A percentile compares a stretch with the other conserved stretches of the same genome.
phyloP scores from a whole-genome alignment of 2,329 filamentous ascomycete genomes.

The Ascocoryne sarcoides region DNA sequence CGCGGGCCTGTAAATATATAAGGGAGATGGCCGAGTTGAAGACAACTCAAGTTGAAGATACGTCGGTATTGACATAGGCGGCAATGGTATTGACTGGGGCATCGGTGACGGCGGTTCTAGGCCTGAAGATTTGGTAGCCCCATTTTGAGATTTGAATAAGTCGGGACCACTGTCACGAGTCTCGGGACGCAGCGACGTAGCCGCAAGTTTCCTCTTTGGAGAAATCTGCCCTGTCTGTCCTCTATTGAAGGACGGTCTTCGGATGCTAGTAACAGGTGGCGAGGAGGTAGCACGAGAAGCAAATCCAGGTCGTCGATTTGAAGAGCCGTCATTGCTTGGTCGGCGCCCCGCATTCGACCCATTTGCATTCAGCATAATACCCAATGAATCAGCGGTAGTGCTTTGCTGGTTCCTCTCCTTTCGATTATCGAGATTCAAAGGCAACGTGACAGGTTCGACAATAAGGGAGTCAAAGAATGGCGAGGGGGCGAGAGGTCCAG shows the following conservation, averaged over 20 bases:
- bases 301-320: constrained; percentile 17
- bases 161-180: constrained; percentile 19
- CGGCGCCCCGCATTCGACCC: constrained; percentile 14
- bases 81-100: constrained; percentile 48
- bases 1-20: constrained; percentile 56
- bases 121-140: constrained; percentile 8
- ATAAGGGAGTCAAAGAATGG: constrained; percentile 15
- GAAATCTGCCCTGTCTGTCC: constrained; percentile 16
- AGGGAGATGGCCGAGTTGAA: constrained; percentile 50
- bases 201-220: constrained; percentile 21
- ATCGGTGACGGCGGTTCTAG: constrained; percentile 30
- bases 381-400: constrained; percentile 11
- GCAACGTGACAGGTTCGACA: constrained; percentile 13
- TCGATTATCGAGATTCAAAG: constrained; percentile 11
- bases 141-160: constrained; percentile 8
- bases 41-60: constrained; percentile 57
- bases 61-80: constrained; percentile 58
- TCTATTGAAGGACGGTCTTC: constrained; percentile 18
- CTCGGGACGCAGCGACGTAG: constrained; percentile 19
- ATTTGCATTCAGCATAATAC: neutral
- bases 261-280: constrained; percentile 14
- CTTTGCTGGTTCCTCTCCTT: constrained; percentile 7
- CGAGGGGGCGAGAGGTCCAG: constrained; percentile 23
- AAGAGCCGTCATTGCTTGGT: constrained; percentile 11
- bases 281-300: constrained; percentile 23